Percentiles rank a stretch among this genome's conserved stretches.
phyloP scores from a whole-genome alignment of 2,329 filamentous ascomycete genomes.

The Alternaria atra region DNA sequence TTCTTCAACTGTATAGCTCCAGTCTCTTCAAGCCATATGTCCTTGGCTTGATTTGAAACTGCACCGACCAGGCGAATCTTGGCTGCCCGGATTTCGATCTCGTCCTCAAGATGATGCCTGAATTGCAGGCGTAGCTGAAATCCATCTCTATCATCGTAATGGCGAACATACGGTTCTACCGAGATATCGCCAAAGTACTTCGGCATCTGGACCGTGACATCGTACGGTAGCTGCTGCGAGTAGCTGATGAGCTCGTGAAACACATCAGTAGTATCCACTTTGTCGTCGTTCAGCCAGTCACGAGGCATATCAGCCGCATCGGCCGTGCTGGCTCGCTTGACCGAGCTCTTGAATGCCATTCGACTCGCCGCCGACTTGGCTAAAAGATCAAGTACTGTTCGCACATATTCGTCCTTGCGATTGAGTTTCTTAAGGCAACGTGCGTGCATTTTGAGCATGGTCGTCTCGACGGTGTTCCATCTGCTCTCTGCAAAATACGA shows the following conservation, averaged over 20 bases:
- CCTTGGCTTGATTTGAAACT: conserved; percentile 66
- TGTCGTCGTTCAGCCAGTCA: conserved; percentile 52
- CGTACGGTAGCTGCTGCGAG: conserved; percentile 63
- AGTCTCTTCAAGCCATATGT: conserved; percentile 70
- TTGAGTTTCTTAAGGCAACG: conserved; percentile 80
- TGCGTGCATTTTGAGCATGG: conserved; percentile 86
- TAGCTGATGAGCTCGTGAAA: conserved; percentile 57
- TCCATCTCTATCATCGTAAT: conserved; percentile 76
- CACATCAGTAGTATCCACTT: conserved; percentile 48
- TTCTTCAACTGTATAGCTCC: conserved; percentile 60
- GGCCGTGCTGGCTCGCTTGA: conserved; percentile 23
- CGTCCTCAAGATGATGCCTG: conserved; percentile 75
- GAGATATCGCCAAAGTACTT: conserved; percentile 77
- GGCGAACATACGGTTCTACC: conserved; percentile 73
- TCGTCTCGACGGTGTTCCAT: conserved; percentile 82
- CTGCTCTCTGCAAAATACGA: conserved; percentile 75
- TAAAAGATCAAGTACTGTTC: conserved; percentile 76
- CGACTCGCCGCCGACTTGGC: conserved; percentile 66
- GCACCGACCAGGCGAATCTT: conserved; percentile 70
- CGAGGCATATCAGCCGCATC: conserved; percentile 18
- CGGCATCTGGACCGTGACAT: conserved; percentile 72
- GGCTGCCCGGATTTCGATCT: conserved; percentile 71
- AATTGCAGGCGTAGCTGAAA: conserved; percentile 76
- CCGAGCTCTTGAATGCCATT: conserved; percentile 37
- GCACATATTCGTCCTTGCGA: conserved; percentile 80